Evolutionary conservation across 805 yeast genomes (phyloP), one percentile per base, ranked within the genome.

Genomic region (Candida loeiensis): DNA sequence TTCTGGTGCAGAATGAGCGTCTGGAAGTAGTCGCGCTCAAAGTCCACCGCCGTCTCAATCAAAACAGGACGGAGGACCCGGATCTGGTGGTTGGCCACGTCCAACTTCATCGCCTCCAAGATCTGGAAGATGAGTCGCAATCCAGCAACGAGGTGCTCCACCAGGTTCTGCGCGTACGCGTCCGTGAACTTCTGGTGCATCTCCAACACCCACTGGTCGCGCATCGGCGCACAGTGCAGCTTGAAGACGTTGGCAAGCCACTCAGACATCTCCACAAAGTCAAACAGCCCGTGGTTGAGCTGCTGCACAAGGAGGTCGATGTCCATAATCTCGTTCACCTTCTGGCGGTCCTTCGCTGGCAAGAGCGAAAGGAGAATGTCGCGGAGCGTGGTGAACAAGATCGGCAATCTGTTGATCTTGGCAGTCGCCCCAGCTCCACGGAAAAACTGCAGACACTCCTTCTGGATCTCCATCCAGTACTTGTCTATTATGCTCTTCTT

Each of bases 221-320:
- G 76, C 95, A 88, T 88, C 46, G 97, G 97, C 5, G 96, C 96
- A 64, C 96, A 89, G 58, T 87, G 96, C 38, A 82, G 79, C 63
- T 89, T 87, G 63, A 91, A 82, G 22, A 88, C 77, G 22, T 74
- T 69, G 2, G 87, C 79, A 30, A 90, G 71, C 91, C 95, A 85
- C 41, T 71, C 71, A 2, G 90, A 75, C 51, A 88, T 73, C 26
- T 76, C 72, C 14, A 79, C 76, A 64, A 85, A 85, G 58, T 83
- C 85, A 51, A 85, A 76, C n/a, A 85, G 76, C 16, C 83, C 79
- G 47, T 77, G 79, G 29, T 75, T 62, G 38, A 89, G 58, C 58
- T 88, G 95, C 63, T 88, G 95, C 35, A 83, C 69, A 27, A 85
- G 67, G 34, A 88, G 64, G 41, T 84, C 90, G 12, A 84, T 71